phyloP scores from a whole-genome alignment of 495 filamentous ascomycete genomes.

The Lepidopterella palustris region DNA sequence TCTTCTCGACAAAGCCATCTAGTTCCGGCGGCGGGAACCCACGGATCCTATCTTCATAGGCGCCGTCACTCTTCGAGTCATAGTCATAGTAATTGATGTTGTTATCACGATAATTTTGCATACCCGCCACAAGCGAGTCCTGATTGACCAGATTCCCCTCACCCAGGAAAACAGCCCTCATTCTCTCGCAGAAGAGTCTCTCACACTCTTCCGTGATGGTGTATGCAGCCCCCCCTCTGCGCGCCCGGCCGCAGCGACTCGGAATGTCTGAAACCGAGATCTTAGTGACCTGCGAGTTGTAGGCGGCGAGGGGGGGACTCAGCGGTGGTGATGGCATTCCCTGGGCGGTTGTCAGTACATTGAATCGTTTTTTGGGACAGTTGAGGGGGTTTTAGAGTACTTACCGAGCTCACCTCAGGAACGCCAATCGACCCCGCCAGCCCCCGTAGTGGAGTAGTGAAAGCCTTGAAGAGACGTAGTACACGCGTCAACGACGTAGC shows the following conservation, averaged over 20 bases:
- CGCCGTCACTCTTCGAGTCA: not conserved
- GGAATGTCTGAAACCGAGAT: not conserved
- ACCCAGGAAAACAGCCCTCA: slow-evolving; percentile 90
- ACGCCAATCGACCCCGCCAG: slow-evolving; percentile 88
- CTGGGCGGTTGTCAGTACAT: slow-evolving; percentile 18
- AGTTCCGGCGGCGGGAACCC: slow-evolving; percentile 26
- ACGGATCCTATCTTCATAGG: slow-evolving; percentile 14
- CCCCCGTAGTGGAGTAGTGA: slow-evolving; percentile 89
- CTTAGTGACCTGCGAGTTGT: slow-evolving; percentile 46
- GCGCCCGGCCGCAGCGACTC: slow-evolving; percentile 36
- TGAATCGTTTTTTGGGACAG: not conserved
- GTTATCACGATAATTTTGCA: slow-evolving; percentile 23
- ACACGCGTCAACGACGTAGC: slow-evolving; percentile 59
- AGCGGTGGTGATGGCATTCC: slow-evolving; percentile 65
- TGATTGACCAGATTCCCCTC: slow-evolving; percentile 64
- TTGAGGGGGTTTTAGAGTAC: slow-evolving; percentile 1
- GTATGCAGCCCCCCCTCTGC: slow-evolving; percentile 84
- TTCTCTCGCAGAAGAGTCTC: slow-evolving; percentile 97
- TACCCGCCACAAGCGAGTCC: slow-evolving; percentile 68
- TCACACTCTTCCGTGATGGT: slow-evolving; percentile 99
- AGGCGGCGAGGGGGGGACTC: slow-evolving; percentile 78
- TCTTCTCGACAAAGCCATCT: slow-evolving; percentile 9
- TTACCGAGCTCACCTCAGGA: slow-evolving; percentile 82
- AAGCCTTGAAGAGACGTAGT: slow-evolving; percentile 64
- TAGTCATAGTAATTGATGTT: slow-evolving; percentile 14